Base-by-base conservation (phyloP, 352 stramenopile species). In the Pythium aristosporum region DNA sequence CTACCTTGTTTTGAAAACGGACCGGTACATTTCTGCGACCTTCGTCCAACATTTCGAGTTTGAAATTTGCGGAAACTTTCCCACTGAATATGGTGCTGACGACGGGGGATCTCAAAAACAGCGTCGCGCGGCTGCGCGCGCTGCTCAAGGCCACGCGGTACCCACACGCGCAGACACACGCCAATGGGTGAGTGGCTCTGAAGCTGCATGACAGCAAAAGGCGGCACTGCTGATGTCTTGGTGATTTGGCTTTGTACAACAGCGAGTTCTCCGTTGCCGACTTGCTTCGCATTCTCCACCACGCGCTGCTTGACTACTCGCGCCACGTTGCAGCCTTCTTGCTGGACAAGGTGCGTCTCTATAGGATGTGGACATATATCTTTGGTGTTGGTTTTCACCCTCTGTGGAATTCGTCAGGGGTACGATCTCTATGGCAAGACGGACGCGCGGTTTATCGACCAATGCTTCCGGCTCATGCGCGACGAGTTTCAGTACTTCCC, bases 401-500 rank as follows among this genome's bases (percentile, higher is more conserved):
- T 20, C 25, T 7, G 5, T 2, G 2, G 20, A 5, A 30, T 30
- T 30, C 25, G 5, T 30, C 41, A 79, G 69, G 80, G 79, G 57
- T 90, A 88, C 63, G 82, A 94, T 59, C 55, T 94, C 60, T 87
- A 82, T 32, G 85, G 81, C 21, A 89, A 92, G 69, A 91, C 85
- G 30, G 85, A 94, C 49, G 68, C 72, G 65, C 80, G 82, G 51
- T 94, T 94, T 59, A 77, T 92, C 46, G 83, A 92, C 57, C 77
- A 80, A 56, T 69, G 71, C 21, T 92, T 92, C 63, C 85, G 81
- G 15, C 71, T 92, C 48, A 53, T 90, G 54, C 80, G 85, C 7
- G 79, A 92, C 47, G 79, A 91, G 60, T 91, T 92, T 56, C 70
- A 71, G 20, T 89, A 80, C 65, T 91, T 91, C 59, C 84, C 84